Base-by-base conservation (phyloP, 805 yeast species). In the Nakazawaea molendinolei region DNA sequence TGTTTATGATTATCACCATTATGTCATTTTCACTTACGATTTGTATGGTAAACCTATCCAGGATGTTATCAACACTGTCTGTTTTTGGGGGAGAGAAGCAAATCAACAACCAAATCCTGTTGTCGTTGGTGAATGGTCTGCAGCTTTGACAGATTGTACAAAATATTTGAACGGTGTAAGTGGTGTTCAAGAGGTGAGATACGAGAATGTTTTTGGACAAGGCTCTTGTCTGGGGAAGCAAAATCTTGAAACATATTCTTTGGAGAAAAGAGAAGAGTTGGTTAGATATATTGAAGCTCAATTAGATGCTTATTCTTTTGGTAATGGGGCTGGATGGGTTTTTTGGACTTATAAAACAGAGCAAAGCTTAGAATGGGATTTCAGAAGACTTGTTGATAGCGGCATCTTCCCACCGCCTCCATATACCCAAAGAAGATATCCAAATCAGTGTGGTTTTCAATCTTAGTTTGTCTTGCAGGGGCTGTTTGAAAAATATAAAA, bases 1-100 rank as follows among this genome's bases (percentile, higher is more conserved):
- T 33, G 75, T 84, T 15, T 58, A 86, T 23, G 96, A 89, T 56
- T 95, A 86, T 60, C 96, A 89, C 60, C 80, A 82, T 54, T 89
- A 89, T 65, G 94, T 85, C 63, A 90, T 84, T n/a, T 89, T 89
- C 58, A 65, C 76, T 28, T 54, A 66, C n/a, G 74, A 64, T 22
- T 79, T 80, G 59, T 64, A 86, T 37, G 48, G 60, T 29, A 63
- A 74, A 46, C 38, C 60, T 37, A 65, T 84, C 34, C 82, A 76
- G 40, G 72, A 74, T 28, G 92, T 84, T 50, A 50, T 90, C 33
- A 47, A 52, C 23, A 52, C 61, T 28, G 76, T 79, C 2, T 74
- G 82, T 52, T 36, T 41, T 5, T 68, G 67, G 58, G 82, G 79
- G 28, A 29, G 47, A n/a, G 56, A 58, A 33, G 53, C 69, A 9